Evolutionary conservation across 2,329 filamentous ascomycete species (phyloP), one percentile per base, ranked within the genome.

Genomic region (Penicillium aurantiogriseum): DNA sequence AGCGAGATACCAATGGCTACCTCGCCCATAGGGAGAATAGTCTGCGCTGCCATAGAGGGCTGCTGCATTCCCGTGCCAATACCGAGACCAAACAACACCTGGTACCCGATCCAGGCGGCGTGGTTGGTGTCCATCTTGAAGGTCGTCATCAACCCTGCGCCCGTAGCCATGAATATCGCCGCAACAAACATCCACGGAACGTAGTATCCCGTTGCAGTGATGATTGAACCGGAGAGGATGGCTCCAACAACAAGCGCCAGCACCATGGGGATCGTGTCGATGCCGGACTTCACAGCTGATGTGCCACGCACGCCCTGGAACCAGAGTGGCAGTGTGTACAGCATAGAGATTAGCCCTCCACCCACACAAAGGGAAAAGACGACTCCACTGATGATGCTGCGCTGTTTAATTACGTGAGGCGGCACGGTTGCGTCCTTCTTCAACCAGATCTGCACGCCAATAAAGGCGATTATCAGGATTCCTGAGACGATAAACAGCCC

Each of bases 351-450:
- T 60, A 79, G 74, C 15, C 68, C 67, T 3, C 67, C 73, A 23
- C 72, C 71, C 23, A 76, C 71, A 42, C 77, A 74, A 38, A 74
- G 68, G 4, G 67, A 63, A 61, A 71, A 77, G 51, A 68, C 67
- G 2, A 65, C 54, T 17, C 70, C 68, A 25, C 67, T 56, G 2
- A 71, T 63, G 35, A 79, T 70, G 35, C 70, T 76, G 17, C 81
- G 75, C 62, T 81, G 76, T 49, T 71, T 77, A 60, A 83, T 75
- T 42, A 85, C 74, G 8, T 77, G 71, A 38, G 79, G 79, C 15
- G 81, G 82, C 17, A 84, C 68, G 4, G 79, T 81, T 4, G 77
- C 82, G 44, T 74, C 73, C 27, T 83, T 80, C 17, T 77, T 75
- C 61, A 79, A 74, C 68, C 76, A 80, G 75, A 51, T 83, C 70